These are phyloP conservation scores for Thermomyces lanuginosus DNA, from an alignment of 2,329 filamentous ascomycete species.

Conservation along the genomic window DNA sequence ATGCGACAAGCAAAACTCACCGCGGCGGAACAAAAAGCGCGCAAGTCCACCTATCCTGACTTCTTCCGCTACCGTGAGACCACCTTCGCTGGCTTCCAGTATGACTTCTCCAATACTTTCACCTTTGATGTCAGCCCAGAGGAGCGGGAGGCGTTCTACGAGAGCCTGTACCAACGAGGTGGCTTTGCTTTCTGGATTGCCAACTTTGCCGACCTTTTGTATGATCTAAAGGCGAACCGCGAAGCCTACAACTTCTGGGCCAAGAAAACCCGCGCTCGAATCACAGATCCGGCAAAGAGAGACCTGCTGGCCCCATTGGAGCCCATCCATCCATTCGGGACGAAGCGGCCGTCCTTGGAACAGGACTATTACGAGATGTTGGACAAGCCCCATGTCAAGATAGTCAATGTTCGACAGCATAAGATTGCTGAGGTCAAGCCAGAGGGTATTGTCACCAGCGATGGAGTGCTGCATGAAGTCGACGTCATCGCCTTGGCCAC, in stretches of 20 bases:
- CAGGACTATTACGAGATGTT: slow-evolving; percentile 36
- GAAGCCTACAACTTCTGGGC: slow-evolving; percentile 41
- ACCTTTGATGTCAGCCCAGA: slow-evolving; percentile 37
- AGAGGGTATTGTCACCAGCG: slow-evolving; percentile 25
- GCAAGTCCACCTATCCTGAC: slow-evolving; percentile 31
- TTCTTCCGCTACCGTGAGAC: slow-evolving; percentile 38
- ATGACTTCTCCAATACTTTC: slow-evolving; percentile 37
- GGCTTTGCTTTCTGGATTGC: slow-evolving; percentile 39
- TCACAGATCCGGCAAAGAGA: slow-evolving; percentile 34
- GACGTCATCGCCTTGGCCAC: slow-evolving; percentile 28
- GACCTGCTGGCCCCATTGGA: slow-evolving; percentile 39
- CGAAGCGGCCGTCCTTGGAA: slow-evolving; percentile 36
- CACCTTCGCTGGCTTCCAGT: slow-evolving; percentile 44
- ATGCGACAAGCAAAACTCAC: slow-evolving; percentile 39
- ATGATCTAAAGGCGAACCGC: slow-evolving; percentile 33
- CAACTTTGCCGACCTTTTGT: slow-evolving; percentile 36
- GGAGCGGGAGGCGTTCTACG: slow-evolving; percentile 33
- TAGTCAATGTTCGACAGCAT: slow-evolving; percentile 31
- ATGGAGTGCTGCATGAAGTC: slow-evolving; percentile 21
- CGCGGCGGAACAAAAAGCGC: slow-evolving; percentile 34
- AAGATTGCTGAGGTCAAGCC: slow-evolving; percentile 25
- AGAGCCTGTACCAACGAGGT: slow-evolving; percentile 34
- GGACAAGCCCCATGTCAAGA: slow-evolving; percentile 31
- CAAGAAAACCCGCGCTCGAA: slow-evolving; percentile 34
- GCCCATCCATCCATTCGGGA: slow-evolving; percentile 39